These are phyloP conservation scores for Naganishia randhawae DNA, from an alignment of 768 basidiomycete genomes.

Conservation along the genomic window DNA sequence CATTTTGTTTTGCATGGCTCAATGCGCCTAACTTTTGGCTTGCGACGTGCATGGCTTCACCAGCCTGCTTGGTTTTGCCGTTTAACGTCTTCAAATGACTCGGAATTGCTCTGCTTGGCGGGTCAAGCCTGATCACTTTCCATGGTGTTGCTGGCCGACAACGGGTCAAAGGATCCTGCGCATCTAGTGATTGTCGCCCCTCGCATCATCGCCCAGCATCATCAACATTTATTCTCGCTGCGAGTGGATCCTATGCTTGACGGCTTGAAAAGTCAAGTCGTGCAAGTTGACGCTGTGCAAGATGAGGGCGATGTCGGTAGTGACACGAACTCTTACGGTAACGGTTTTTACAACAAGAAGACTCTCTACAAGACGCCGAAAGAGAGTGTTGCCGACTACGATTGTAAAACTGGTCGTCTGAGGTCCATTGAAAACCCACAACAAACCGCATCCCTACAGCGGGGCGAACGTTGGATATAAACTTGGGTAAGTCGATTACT, in stretches of 20 bases:
- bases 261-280: constrained; percentile 72
- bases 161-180: constrained; percentile 59
- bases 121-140: too few species aligned
- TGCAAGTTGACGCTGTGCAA: constrained; percentile 73
- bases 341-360: constrained; percentile 69
- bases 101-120: too few species aligned
- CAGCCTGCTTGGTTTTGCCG: too few species aligned
- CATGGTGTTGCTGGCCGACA: constrained; percentile 55
- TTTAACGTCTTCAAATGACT: too few species aligned
- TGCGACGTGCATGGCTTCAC: too few species aligned
- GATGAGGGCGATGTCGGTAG: constrained; percentile 69
- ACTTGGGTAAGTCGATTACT: constrained; percentile 50
- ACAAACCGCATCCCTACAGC: constrained; percentile 65
- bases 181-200: constrained; percentile 77
- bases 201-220: constrained; percentile 50
- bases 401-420: constrained; percentile 65
- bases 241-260: constrained; percentile 88
- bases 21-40: too few species aligned
- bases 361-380: constrained; percentile 57
- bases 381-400: constrained; percentile 66
- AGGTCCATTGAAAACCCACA: constrained; percentile 76
- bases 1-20: too few species aligned
- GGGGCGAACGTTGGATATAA: constrained; percentile 69
- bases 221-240: constrained; percentile 57
- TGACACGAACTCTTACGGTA: constrained; percentile 74